Conservation (phyloP, 1,139 yeast species). For the Yamadazyma atlantica region DNA sequence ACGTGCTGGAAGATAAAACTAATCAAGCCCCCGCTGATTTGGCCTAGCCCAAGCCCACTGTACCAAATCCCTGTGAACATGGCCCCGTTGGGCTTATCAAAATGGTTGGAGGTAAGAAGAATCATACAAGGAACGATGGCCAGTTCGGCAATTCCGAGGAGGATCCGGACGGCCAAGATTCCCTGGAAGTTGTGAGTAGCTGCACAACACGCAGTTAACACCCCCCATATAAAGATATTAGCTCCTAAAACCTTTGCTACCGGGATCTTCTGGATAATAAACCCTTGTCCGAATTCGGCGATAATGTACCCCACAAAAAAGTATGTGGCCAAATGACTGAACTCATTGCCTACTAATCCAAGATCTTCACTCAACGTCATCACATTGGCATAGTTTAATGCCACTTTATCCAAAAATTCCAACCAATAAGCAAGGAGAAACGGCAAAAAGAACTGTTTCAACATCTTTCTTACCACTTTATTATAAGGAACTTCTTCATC, state of each 20-base stretch:
- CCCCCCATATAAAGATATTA: conserved; percentile 42
- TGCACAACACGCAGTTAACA: conserved; percentile 33
- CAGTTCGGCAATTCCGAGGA: conserved; percentile 39
- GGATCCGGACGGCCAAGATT: conserved; percentile 32
- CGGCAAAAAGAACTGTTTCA: conserved; percentile 50
- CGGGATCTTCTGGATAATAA: conserved; percentile 34
- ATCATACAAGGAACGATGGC: conserved; percentile 46
- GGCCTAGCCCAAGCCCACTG: conserved; percentile 39
- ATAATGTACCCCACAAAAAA: conserved; percentile 46
- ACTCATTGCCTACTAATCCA: conserved; percentile 31
- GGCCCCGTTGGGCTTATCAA: conserved; percentile 36
- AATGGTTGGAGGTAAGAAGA: conserved; percentile 40
- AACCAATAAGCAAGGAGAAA: conserved; percentile 31
- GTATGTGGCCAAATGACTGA: conserved; percentile 40
- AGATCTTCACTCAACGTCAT: conserved; percentile 42
- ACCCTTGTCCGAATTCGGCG: conserved; percentile 43
- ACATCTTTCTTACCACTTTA: conserved; percentile 15
- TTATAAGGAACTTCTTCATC: conserved; percentile 14
- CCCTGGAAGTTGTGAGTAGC: conserved; percentile 31
- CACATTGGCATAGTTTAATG: conserved; percentile 47
- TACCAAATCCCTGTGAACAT: conserved; percentile 39
- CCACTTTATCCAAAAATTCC: conserved; percentile 44
- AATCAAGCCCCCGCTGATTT: conserved; percentile 39
- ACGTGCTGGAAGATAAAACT: conserved; percentile 42
- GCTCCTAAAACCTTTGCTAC: conserved; percentile 36